Evolutionary conservation across 768 basidiomycete species (phyloP), one percentile per base, ranked within the genome.

Genomic region (Suillus placidus): DNA sequence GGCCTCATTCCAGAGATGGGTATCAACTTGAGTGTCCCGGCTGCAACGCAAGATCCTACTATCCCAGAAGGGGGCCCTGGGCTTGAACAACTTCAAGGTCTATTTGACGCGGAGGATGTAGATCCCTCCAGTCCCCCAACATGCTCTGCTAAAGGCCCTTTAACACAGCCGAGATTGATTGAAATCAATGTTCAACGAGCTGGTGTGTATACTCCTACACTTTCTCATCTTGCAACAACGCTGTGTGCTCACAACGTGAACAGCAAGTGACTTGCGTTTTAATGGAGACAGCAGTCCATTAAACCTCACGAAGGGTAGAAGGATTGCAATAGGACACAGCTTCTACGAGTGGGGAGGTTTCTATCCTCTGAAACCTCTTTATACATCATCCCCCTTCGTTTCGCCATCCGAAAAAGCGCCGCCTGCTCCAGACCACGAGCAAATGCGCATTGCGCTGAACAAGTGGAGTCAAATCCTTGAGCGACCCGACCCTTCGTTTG

Each of bases 321-420:
- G 71, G 45, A 66, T 74, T 18, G 72, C 74, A 2, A 69, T 74
- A 12, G 76, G 76, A 0, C 74, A 77, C n/a, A 64, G 55, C 14
- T 78, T 78, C 64, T 40, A 78, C 56, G 73, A 77, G 8, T 77
- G 76, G 76, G 64, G 77, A 6, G 76, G 76, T 34, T 77, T 78
- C 38, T 66, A 70, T 45, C 68, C 76, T 14, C 66, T 78, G 49
- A 65, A 71, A 26, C 76, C 76, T 6, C 74, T 78, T 32, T 67
- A 77, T 40, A 62, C 66, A 2, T 70, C 74, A 49, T 77, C 76
- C 38, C 76, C 76, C 20, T 77, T 73, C 63, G 64, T 63, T 18
- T 65, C 65, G 18, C 66, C 69, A 7, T 45, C 68, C 6, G 68
- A 32, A 34, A 71, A 73, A 2, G 68, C 14, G 1, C 61, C 58